Conservation (phyloP, 2,329 filamentous ascomycete species). For the Didymella segeticola region DNA sequence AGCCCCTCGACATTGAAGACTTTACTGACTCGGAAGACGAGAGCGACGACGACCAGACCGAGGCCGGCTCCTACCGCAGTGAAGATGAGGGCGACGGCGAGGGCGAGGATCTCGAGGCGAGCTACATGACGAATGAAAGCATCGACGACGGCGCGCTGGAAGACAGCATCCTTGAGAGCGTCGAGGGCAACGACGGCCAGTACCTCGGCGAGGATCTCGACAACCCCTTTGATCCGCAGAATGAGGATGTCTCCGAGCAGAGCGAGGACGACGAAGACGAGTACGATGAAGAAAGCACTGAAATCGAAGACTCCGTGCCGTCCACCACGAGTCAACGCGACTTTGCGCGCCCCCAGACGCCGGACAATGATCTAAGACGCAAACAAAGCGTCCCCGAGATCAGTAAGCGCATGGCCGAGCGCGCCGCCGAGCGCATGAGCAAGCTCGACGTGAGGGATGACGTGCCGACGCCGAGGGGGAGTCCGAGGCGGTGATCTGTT, state of each 20-base stretch:
- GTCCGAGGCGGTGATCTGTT: conserved; percentile 19
- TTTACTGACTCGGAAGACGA: conserved; percentile 81
- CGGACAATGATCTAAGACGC: not conserved
- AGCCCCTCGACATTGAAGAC: conserved; percentile 81
- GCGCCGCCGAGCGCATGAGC: conserved; percentile 19
- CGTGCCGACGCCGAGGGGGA: conserved; percentile 29
- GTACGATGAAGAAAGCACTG: conserved; percentile 34
- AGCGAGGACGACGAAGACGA: conserved; percentile 5
- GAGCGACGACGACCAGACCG: conserved; percentile 54
- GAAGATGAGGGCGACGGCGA: conserved; percentile 60
- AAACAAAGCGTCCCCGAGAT: conserved; percentile 8
- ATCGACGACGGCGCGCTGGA: conserved; percentile 54
- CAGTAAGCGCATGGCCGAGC: conserved; percentile 19
- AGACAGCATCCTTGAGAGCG: conserved; percentile 59
- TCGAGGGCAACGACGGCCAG: conserved; percentile 49
- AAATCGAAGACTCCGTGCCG: conserved; percentile 22
- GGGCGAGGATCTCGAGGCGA: conserved; percentile 61
- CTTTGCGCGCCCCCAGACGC: conserved; percentile 10
- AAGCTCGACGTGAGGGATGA: conserved; percentile 27
- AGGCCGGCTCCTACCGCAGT: conserved; percentile 51
- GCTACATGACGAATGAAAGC: conserved; percentile 62
- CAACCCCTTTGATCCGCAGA: conserved; percentile 22
- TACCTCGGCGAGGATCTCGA: conserved; percentile 24
- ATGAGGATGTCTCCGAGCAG: conserved; percentile 13
- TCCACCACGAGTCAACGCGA: not conserved